Conservation (phyloP, 148 eudicot species). For the Camellia japonica region DNA sequence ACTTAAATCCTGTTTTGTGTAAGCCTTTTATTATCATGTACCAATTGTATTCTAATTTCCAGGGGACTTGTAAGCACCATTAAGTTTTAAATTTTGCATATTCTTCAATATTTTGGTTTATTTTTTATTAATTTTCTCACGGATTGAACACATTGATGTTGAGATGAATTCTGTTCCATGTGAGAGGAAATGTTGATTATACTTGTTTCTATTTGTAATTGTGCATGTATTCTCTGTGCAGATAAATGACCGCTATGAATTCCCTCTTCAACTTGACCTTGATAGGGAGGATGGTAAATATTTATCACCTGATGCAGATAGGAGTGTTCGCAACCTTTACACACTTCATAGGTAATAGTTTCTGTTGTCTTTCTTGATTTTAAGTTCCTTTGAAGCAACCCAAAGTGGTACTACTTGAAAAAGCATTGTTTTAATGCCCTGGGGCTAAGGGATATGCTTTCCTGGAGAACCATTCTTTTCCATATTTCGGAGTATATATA, state of each 20-base stretch:
- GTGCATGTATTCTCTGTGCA: conserved; percentile 24
- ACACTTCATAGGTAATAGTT: conserved; percentile 70
- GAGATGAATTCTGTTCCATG: background rate
- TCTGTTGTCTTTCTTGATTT: background rate
- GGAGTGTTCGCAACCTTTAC: conserved; percentile 77
- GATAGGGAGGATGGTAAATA: conserved; percentile 82
- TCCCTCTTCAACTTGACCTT: conserved; percentile 86
- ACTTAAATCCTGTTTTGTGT: background rate
- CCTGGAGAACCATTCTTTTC: background rate
- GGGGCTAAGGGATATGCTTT: background rate
- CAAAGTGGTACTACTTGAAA: background rate
- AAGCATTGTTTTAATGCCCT: background rate
- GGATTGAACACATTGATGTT: background rate
- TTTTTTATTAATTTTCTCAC: background rate
- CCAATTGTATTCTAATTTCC: background rate
- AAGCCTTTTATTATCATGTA: background rate
- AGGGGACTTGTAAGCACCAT: background rate
- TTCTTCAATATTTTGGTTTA: background rate
- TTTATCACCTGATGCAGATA: conserved; percentile 81
- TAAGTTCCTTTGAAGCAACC: background rate
- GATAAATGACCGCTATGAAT: conserved; percentile 92
- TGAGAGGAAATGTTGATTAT: background rate
- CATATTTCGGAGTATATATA: background rate
- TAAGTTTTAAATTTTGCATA: background rate
- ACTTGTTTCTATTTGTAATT: background rate